A percentile compares a stretch with the other conserved stretches of the same genome.
phyloP scores from a whole-genome alignment of 2,329 filamentous ascomycete species.

The Alternaria ventricosa region DNA sequence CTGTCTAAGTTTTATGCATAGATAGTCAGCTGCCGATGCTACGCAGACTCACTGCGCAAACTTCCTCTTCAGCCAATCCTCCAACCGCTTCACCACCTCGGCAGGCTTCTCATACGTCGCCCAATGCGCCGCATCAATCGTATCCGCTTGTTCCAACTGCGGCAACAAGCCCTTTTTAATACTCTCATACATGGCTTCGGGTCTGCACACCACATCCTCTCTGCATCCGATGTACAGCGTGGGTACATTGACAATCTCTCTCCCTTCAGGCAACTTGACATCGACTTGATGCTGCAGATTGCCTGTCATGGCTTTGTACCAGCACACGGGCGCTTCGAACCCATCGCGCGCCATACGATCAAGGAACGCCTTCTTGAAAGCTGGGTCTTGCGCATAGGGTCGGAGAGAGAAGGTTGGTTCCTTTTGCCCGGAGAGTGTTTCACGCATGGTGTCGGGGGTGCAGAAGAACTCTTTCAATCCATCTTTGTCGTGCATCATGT shows the following conservation, averaged over 20 bases:
- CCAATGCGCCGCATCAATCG: conserved; percentile 49
- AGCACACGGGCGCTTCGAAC: conserved; percentile 47
- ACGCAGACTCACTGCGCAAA: neutral
- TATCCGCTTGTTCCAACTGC: conserved; percentile 38
- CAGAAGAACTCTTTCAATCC: conserved; percentile 50
- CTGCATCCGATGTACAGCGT: conserved; percentile 45
- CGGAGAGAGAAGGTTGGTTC: conserved; percentile 22
- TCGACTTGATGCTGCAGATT: conserved; percentile 38
- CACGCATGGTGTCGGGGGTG: conserved; percentile 43
- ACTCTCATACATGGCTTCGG: conserved; percentile 36
- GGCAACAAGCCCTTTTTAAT: conserved; percentile 37
- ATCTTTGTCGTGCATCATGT: conserved; percentile 41
- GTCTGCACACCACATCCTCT: conserved; percentile 45
- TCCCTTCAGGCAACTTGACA: conserved; percentile 27
- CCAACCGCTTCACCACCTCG: conserved; percentile 31
- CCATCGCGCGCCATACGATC: conserved; percentile 42
- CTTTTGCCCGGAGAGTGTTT: conserved; percentile 24
- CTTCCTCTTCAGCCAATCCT: conserved; percentile 25
- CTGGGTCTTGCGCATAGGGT: conserved; percentile 42
- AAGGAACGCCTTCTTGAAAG: conserved; percentile 45
- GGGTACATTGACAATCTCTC: conserved; percentile 44
- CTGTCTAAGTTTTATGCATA: conserved; percentile 6
- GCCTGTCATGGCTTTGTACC: conserved; percentile 42
- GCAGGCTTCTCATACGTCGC: conserved; percentile 43
- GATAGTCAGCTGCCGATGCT: neutral